Evolutionary conservation across 768 basidiomycete genomes (phyloP).

Genomic region (Thelephora aurantiotincta): DNA sequence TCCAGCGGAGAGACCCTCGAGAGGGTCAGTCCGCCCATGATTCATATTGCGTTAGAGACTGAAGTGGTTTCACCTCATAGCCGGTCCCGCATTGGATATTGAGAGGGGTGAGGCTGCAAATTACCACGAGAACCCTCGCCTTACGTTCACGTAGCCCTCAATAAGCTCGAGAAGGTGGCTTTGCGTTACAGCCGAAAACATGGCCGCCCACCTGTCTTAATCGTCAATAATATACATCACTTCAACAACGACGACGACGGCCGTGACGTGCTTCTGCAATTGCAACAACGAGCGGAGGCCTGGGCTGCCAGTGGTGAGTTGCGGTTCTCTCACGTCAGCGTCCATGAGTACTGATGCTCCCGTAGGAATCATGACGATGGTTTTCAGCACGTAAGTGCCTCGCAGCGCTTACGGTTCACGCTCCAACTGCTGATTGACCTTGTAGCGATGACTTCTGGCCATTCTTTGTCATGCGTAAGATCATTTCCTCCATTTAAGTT

Average conservation of each 20-base stretch:
- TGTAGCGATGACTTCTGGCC: slow-evolving; percentile 78
- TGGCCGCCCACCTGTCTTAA: slow-evolving; percentile 60
- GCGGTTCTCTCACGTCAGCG: slow-evolving; percentile 4
- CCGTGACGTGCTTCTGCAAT: slow-evolving; percentile 63
- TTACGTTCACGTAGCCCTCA: slow-evolving; percentile 34
- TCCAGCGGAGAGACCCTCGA: slow-evolving; percentile 70
- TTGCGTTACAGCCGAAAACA: slow-evolving; percentile 40
- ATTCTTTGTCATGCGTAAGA: slow-evolving; percentile 49
- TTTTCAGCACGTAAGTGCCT: slow-evolving; percentile 53
- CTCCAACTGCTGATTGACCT: slow-evolving; percentile 8
- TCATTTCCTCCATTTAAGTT: slow-evolving; percentile 1
- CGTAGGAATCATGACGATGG: slow-evolving; percentile 60
- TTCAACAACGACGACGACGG: slow-evolving; percentile 71
- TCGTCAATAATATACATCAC: slow-evolving; percentile 69
- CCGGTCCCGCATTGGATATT: slow-evolving; percentile 68
- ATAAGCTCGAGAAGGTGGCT: slow-evolving; percentile 80
- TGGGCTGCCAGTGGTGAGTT: slow-evolving; percentile 69
- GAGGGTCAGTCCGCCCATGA: slow-evolving; percentile 35
- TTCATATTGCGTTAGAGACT: slow-evolving; percentile 6
- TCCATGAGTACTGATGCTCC: slow-evolving; percentile 3
- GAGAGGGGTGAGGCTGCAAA: slow-evolving; percentile 42
- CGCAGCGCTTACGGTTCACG: slow-evolving; percentile 3
- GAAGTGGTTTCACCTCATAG: slow-evolving; percentile 14
- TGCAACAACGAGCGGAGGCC: slow-evolving; percentile 75
- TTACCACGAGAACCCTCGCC: neutral